These are phyloP conservation scores for Pulveroboletus ravenelii DNA, from an alignment of 768 basidiomycete species.

Conservation along the genomic window DNA sequence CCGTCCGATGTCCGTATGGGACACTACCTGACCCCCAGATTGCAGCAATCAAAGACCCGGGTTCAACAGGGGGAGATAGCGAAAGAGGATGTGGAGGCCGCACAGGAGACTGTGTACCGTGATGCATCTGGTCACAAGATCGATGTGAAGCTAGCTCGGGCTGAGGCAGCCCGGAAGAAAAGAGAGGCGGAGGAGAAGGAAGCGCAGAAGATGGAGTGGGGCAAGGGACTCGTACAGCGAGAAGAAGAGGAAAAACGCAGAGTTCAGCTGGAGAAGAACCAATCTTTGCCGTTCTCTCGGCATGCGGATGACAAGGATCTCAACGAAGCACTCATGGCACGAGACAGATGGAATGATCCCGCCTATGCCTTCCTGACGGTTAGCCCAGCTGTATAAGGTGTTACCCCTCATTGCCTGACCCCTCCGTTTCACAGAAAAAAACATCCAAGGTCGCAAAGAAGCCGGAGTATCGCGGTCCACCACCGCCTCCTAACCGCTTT, in stretches of 20 bases:
- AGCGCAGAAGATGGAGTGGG: conserved; percentile 95
- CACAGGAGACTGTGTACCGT: conserved; percentile 92
- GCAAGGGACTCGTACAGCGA: conserved; percentile 88
- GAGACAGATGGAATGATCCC: conserved; percentile 95
- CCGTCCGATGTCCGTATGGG: neutral
- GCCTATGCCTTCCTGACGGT: conserved; percentile 92
- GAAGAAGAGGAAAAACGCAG: conserved; percentile 69
- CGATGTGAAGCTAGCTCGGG: conserved; percentile 78
- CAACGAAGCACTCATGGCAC: conserved; percentile 78
- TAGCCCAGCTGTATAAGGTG: conserved; percentile 19
- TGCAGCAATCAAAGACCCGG: conserved; percentile 38
- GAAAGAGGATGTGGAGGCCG: conserved; percentile 46
- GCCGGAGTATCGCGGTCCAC: conserved; percentile 84
- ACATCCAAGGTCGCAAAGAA: conserved; percentile 66
- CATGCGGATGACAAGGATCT: conserved; percentile 78
- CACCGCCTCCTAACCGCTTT: conserved; percentile 92
- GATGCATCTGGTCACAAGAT: conserved; percentile 85
- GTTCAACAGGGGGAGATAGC: conserved; percentile 36
- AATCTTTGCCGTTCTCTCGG: conserved; percentile 63
- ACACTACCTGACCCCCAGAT: neutral
- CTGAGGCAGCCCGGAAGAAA: conserved; percentile 78
- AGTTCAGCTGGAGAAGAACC: conserved; percentile 65
- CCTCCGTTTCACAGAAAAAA: conserved; percentile 53
- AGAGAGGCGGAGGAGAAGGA: conserved; percentile 82
- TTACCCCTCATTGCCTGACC: conserved; percentile 1